Conservation (phyloP, 176 grass and related monocot species). For the Elaeis guineensis region DNA sequence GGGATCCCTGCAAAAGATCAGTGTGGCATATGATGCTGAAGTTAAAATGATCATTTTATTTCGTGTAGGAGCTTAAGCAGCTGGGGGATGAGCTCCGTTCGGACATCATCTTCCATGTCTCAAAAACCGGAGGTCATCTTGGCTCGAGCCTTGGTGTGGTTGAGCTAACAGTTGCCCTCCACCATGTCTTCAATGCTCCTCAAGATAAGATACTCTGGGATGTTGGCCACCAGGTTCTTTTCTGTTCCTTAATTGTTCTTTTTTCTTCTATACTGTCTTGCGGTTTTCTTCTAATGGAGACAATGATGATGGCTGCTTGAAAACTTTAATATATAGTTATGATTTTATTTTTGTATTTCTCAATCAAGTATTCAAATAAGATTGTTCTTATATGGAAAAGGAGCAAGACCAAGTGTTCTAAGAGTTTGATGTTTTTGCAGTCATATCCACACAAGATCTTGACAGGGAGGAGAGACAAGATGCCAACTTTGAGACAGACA, state of each 20-base stretch:
- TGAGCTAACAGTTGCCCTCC: constrained; percentile 88
- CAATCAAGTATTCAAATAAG: no score
- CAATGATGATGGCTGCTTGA: no score
- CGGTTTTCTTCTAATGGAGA: no score
- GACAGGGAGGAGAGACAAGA: constrained; percentile 83
- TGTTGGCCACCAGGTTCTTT: constrained; percentile 82
- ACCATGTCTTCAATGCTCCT: constrained; percentile 85
- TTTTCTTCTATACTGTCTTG: background rate
- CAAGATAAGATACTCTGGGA: constrained; percentile 95
- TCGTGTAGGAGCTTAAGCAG: constrained; percentile 70
- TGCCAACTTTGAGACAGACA: constrained; percentile 92
- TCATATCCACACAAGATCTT: constrained; percentile 99
- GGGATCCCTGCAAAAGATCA: background rate
- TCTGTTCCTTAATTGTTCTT: constrained; percentile 15
- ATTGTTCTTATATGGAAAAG: no score
- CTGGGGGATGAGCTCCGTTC: constrained; percentile 91
- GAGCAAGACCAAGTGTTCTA: no score
- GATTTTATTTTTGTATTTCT: no score
- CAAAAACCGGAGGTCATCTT: constrained; percentile 92
- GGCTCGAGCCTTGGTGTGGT: constrained; percentile 95
- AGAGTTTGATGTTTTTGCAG: constrained; percentile 27
- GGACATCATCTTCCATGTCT: constrained; percentile 96
- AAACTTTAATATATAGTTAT: no score
- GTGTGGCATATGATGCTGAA: background rate
- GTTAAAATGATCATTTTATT: background rate